Conservation (phyloP, 257 asterid species). For the Agastache rugosa region DNA sequence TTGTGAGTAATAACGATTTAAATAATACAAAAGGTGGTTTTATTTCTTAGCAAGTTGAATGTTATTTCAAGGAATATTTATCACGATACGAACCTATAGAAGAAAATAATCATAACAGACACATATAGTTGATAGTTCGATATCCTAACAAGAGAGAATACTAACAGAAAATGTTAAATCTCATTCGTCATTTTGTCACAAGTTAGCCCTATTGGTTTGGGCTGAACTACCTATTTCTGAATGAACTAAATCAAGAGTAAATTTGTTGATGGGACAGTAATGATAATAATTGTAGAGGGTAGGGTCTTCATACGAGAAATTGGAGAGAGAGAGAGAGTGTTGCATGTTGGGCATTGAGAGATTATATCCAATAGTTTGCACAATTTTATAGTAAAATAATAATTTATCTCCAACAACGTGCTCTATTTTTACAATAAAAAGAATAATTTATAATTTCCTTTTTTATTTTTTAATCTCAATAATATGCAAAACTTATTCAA, state of each 20-base stretch:
- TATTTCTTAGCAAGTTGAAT: not conserved
- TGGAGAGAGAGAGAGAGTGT: no score
- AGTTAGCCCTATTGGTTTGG: not conserved
- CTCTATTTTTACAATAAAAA: no score
- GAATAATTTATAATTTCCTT: no score
- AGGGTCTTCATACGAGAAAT: no score
- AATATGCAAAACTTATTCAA: no score
- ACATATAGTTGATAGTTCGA: slow-evolving; percentile 5
- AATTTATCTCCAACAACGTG: no score
- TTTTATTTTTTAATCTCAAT: no score
- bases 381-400: no score
- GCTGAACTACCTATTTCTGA: not conserved
- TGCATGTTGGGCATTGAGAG: no score
- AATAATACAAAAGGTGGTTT: not conserved
- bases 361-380: no score
- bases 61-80: slow-evolving; percentile 8
- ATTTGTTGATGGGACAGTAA: no score
- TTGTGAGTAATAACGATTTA: not conserved
- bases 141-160: not conserved
- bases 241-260: not conserved
- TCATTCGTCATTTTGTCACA: not conserved
- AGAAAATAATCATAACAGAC: slow-evolving; percentile 27
- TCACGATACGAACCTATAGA: not conserved
- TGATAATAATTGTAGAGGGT: no score
- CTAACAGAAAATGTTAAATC: not conserved